phyloP scores from a whole-genome alignment of 2,329 filamentous ascomycete species.

The Neopestalotiopsis rosae region DNA sequence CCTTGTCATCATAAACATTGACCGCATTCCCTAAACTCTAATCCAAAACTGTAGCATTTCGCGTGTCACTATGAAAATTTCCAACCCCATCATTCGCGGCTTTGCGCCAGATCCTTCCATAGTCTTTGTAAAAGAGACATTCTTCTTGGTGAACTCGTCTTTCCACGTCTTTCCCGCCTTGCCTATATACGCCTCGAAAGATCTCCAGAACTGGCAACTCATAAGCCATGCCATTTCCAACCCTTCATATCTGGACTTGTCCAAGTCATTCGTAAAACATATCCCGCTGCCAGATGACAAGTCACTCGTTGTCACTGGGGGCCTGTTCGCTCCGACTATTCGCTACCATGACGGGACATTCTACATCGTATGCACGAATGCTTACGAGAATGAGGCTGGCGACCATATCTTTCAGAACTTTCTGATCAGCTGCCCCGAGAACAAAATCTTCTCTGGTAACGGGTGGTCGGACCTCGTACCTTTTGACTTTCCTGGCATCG shows the following conservation, averaged over 20 bases:
- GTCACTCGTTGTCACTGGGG: not conserved
- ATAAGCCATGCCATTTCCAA: not conserved
- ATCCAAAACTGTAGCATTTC: not conserved
- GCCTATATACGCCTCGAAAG: not conserved
- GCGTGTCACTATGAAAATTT: not conserved
- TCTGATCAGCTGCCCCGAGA: not conserved
- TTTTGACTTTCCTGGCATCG: not conserved
- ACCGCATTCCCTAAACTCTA: not conserved
- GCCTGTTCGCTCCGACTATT: not conserved
- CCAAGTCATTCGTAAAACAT: not conserved
- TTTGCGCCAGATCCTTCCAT: constrained; percentile 1
- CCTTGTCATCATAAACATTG: not conserved
- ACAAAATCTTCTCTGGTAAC: not conserved
- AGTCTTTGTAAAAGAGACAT: not conserved
- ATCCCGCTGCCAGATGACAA: not conserved
- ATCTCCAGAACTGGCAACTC: not conserved
- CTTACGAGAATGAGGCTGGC: not conserved
- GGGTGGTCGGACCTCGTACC: not conserved
- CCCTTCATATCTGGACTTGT: not conserved
- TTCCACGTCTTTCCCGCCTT: not conserved
- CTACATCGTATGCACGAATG: not conserved
- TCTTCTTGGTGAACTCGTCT: not conserved
- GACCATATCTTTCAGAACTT: not conserved
- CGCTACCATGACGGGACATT: not conserved
- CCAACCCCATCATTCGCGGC: not conserved